Evolutionary conservation across 371 early-diverging fungal species (phyloP).

Genomic region (Actinomucor elegans): DNA sequence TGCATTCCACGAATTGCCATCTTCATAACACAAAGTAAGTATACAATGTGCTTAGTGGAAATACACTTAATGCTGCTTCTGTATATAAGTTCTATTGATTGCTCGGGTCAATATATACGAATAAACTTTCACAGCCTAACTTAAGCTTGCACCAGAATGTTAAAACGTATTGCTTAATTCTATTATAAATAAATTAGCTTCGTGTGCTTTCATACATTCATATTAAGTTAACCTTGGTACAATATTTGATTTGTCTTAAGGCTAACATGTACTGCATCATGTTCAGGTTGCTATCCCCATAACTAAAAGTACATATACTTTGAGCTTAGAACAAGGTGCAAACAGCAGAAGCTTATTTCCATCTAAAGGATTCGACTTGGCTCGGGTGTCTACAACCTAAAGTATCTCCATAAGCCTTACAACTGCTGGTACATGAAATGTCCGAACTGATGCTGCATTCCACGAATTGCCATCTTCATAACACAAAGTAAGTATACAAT

Average conservation of each 20-base stretch:
- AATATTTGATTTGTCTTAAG: too few relatives aligned
- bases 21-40: conserved; percentile 20
- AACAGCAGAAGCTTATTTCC: conserved; percentile 22
- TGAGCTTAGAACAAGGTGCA: conserved; percentile 18
- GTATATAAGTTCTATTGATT: conserved; percentile 6
- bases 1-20: conserved; percentile 19
- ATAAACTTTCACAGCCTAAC: conserved; percentile 13
- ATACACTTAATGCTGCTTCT: conserved; percentile 17
- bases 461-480: conserved; percentile 8
- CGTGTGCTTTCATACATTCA: too few relatives aligned
- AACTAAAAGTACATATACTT: conserved; percentile 19
- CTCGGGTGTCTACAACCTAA: conserved; percentile 19
- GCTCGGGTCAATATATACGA: conserved; percentile 10
- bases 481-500: conserved; percentile 17
- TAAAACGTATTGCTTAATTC: too few relatives aligned
- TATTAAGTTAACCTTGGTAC: too few relatives aligned
- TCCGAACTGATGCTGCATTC: conserved; percentile 1
- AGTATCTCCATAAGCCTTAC: conserved; percentile 20
- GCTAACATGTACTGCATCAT: conserved; percentile 15
- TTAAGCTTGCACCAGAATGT: conserved; percentile 14
- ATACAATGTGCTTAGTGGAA: conserved; percentile 20
- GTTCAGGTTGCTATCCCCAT: conserved; percentile 22
- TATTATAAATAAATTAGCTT: too few relatives aligned
- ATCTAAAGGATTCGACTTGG: conserved; percentile 19
- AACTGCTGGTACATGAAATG: conserved; percentile 17